phyloP scores from a whole-genome alignment of 768 basidiomycete genomes.

The Agrocybe chaxingu region DNA sequence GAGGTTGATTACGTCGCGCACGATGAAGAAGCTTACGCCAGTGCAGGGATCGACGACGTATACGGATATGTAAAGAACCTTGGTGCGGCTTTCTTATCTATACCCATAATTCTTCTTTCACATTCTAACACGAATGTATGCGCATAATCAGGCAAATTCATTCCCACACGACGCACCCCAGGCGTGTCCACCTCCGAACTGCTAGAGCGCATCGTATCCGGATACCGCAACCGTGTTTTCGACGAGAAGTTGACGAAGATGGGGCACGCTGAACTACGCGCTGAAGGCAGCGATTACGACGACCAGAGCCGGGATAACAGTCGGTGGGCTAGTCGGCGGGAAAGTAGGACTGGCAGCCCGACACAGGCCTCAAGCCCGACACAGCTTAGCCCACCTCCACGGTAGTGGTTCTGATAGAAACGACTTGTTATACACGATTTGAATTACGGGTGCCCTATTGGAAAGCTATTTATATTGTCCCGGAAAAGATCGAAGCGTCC shows the following conservation, averaged over 20 bases:
- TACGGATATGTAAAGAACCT: constrained; percentile 78
- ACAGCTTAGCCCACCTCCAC: too few relatives aligned
- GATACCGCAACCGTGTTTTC: constrained; percentile 82
- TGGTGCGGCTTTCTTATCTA: constrained; percentile 44
- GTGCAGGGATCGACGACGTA: constrained; percentile 80
- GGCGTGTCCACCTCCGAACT: constrained; percentile 93
- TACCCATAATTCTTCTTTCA: not conserved
- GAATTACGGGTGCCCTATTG: too few relatives aligned
- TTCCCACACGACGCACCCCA: constrained; percentile 93
- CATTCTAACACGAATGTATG: not conserved
- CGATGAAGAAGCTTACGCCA: constrained; percentile 86
- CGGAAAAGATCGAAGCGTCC: too few relatives aligned
- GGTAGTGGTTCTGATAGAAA: too few relatives aligned
- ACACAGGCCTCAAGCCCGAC: not conserved
- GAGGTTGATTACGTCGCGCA: constrained; percentile 97
- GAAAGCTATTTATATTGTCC: too few relatives aligned
- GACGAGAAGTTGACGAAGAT: constrained; percentile 90
- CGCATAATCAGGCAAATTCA: constrained; percentile 70
- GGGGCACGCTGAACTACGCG: constrained; percentile 70
- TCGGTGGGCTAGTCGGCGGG: constrained; percentile 28
- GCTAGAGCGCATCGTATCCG: constrained; percentile 85
- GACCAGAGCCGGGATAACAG: constrained; percentile 28
- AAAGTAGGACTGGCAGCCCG: constrained; percentile 3
- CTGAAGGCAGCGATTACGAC: constrained; percentile 58
- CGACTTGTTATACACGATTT: too few relatives aligned